Conservation (phyloP, 768 basidiomycete species). For the Termitomyces sp. region DNA sequence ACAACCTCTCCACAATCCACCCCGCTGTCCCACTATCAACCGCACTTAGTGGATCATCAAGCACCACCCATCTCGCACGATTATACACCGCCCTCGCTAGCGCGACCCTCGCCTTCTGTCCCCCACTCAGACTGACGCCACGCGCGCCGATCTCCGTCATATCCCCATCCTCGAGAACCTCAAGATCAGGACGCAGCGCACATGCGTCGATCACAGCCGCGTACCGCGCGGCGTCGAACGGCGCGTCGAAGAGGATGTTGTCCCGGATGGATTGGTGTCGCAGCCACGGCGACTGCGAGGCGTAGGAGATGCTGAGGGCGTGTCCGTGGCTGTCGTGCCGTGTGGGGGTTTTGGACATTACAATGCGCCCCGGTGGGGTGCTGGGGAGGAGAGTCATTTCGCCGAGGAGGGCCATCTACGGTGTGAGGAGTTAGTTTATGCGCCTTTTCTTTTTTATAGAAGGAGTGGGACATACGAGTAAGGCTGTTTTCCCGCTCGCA, state of each 20-base stretch:
- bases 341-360: constrained; percentile 62
- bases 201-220: constrained; percentile 77
- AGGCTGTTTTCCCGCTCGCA: constrained; percentile 78
- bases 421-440: neutral
- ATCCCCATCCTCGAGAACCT: constrained; percentile 84
- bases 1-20: constrained; percentile 40
- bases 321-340: constrained; percentile 56
- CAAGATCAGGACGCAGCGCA: constrained; percentile 75
- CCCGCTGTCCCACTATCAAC: constrained; percentile 46
- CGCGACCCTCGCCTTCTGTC: constrained; percentile 80
- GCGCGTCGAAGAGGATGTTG: constrained; percentile 78
- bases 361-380: constrained; percentile 35
- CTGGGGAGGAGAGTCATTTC: constrained; percentile 52
- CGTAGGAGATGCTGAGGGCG: constrained; percentile 64
- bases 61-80: constrained; percentile 59
- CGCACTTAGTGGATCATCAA: constrained; percentile 81
- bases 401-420: constrained; percentile 64
- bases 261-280: constrained; percentile 70
- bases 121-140: constrained; percentile 76
- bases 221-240: constrained; percentile 70
- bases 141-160: constrained; percentile 77
- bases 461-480: constrained; percentile 43
- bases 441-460: neutral
- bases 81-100: constrained; percentile 82
- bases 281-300: constrained; percentile 69